Conservation (phyloP, 768 basidiomycete species). For the Phaffia australis region DNA sequence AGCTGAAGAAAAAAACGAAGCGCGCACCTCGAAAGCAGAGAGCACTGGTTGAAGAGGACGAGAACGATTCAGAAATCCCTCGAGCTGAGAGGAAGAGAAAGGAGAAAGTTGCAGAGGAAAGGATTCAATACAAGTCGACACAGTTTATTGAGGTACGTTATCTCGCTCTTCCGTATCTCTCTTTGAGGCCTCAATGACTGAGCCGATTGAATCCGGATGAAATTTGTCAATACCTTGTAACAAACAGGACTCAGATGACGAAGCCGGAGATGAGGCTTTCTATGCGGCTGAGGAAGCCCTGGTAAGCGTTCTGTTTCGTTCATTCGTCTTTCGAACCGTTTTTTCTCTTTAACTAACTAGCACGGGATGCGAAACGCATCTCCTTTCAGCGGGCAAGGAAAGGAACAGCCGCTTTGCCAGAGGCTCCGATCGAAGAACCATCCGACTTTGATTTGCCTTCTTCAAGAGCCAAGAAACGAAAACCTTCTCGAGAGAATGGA, state of each 20-base stretch:
- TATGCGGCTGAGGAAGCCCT: not conserved
- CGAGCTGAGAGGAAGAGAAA: not conserved
- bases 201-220: no score
- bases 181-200: not conserved
- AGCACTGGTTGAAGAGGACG: not conserved
- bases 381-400: no score
- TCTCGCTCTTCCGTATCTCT: not conserved
- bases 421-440: not conserved
- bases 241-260: slow-evolving; percentile 12
- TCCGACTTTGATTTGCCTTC: not conserved
- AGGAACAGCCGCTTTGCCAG: no score
- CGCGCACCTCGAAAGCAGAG: slow-evolving; percentile 4
- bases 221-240: not conserved
- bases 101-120: slow-evolving; percentile 8
- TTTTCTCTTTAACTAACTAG: not conserved
- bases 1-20: slow-evolving; percentile 44
- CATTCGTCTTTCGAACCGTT: not conserved
- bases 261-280: slow-evolving; percentile 9
- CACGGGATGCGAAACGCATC: not conserved
- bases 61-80: not conserved
- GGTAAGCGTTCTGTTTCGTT: not conserved
- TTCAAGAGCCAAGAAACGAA: not conserved
- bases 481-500: not conserved
- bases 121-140: not conserved
- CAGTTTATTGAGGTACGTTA: slow-evolving; percentile 15